Evolutionary conservation across 176 grass and related monocot genomes (phyloP).

Genomic region (Puccinellia tenuiflora): DNA sequence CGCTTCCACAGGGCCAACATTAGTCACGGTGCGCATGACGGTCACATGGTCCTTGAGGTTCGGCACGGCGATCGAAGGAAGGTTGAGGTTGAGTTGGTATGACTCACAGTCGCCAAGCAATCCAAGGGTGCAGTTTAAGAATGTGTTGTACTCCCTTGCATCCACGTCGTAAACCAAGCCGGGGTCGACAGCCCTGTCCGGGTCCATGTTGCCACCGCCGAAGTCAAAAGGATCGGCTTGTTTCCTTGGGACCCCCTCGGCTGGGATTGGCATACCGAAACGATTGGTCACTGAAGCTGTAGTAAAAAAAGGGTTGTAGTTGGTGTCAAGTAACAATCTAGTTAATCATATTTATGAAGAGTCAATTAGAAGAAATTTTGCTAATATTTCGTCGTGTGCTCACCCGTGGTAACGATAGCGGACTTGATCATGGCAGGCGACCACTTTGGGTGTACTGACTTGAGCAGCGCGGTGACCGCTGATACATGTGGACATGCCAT

Average conservation of each 20-base stretch:
- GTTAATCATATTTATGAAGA: not conserved
- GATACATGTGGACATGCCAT: constrained; percentile 47
- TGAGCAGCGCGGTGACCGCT: constrained; percentile 25
- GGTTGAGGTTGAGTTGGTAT: not conserved
- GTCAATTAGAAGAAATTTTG: not conserved
- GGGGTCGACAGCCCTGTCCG: not conserved
- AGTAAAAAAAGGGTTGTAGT: too few relatives aligned
- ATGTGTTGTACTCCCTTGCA: not conserved
- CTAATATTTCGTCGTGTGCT: not conserved
- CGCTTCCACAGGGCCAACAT: not conserved
- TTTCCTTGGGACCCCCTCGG: constrained; percentile 6
- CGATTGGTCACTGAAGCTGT: not conserved
- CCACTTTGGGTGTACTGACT: constrained; percentile 32
- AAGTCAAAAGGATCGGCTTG: not conserved
- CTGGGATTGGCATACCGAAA: constrained; percentile 13
- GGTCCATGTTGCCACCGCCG: not conserved
- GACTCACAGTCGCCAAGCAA: not conserved
- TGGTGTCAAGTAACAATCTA: too few relatives aligned
- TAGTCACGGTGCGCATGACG: constrained; percentile 1
- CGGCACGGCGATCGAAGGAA: not conserved
- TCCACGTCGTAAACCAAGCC: not conserved
- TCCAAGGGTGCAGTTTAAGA: not conserved
- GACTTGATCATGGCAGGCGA: constrained; percentile 49
- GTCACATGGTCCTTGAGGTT: not conserved
- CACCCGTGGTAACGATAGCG: constrained; percentile 28